phyloP scores from a whole-genome alignment of 495 filamentous ascomycete genomes.

The Trypethelium eluteriae region DNA sequence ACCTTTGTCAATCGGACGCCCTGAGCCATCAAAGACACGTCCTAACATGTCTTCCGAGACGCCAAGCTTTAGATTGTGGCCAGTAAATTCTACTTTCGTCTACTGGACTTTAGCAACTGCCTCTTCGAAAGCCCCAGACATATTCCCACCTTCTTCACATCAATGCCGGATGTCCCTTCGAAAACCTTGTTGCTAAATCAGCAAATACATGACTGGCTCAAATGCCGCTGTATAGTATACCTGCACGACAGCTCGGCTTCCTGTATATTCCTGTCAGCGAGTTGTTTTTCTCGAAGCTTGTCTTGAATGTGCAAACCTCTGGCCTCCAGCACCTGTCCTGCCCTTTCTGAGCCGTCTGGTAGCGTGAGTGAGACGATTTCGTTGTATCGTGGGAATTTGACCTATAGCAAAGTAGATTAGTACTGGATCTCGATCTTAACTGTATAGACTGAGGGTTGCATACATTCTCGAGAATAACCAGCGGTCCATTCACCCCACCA shows the following conservation, averaged over 20 bases:
- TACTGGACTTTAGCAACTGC: constrained; percentile 29
- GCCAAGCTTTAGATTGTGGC: constrained; percentile 92
- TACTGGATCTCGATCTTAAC: too few species aligned
- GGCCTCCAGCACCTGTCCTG: constrained; percentile 94
- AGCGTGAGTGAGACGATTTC: constrained; percentile 96
- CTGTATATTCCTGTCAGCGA: constrained; percentile 37
- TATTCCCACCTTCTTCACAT: constrained; percentile 82
- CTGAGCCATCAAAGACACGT: constrained; percentile 96
- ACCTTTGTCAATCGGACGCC: constrained; percentile 94
- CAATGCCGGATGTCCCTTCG: constrained; percentile 92
- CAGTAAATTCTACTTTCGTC: constrained; percentile 96
- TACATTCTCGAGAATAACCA: constrained; percentile 95
- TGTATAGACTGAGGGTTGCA: constrained; percentile 22
- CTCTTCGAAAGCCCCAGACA: neutral
- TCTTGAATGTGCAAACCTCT: constrained; percentile 53
- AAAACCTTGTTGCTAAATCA: constrained; percentile 60
- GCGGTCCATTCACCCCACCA: constrained; percentile 91
- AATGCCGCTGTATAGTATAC: constrained; percentile 37
- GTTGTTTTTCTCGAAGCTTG: neutral
- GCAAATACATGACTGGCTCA: neutral
- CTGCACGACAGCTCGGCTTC: constrained; percentile 86
- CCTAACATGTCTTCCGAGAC: constrained; percentile 99
- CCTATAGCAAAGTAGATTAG: constrained; percentile 40
- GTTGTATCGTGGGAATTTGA: constrained; percentile 96
- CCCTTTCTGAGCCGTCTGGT: constrained; percentile 86